phyloP scores from a whole-genome alignment of 805 yeast genomes.

The Myxozyma neotropica region DNA sequence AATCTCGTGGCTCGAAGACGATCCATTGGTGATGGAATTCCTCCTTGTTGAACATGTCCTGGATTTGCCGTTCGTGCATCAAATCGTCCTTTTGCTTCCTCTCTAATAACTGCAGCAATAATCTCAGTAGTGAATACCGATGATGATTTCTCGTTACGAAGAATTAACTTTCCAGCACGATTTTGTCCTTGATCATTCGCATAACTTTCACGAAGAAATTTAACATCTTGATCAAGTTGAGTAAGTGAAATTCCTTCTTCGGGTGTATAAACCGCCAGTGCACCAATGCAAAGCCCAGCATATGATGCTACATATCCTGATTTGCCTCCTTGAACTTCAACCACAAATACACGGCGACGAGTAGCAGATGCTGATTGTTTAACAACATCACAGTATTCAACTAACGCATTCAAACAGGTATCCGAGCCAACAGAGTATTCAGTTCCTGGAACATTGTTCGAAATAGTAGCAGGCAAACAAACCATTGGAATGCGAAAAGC shows the following conservation, averaged over 20 bases:
- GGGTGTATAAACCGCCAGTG: slow-evolving; percentile 87
- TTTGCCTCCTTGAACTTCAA: slow-evolving; percentile 98
- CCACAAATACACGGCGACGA: slow-evolving; percentile 90
- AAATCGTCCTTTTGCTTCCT: slow-evolving; percentile 73
- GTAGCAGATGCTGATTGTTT: slow-evolving; percentile 95
- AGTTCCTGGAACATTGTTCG: slow-evolving; percentile 98
- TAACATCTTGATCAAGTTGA: slow-evolving; percentile 75
- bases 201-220: slow-evolving; percentile 66
- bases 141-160: slow-evolving; percentile 84
- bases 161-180: slow-evolving; percentile 81
- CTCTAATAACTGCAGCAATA: slow-evolving; percentile 79
- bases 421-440: slow-evolving; percentile 95
- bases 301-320: slow-evolving; percentile 91
- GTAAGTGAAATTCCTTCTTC: slow-evolving; percentile 74
- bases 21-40: slow-evolving; percentile 91
- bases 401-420: slow-evolving; percentile 89
- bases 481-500: slow-evolving; percentile 93
- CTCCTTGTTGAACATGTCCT: slow-evolving; percentile 98
- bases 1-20: slow-evolving; percentile 86
- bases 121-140: slow-evolving; percentile 78
- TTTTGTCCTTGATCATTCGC: slow-evolving; percentile 73
- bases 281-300: slow-evolving; percentile 85
- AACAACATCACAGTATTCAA: slow-evolving; percentile 90
- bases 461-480: slow-evolving; percentile 90
- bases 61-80: slow-evolving; percentile 96